Conservation (phyloP, 2,329 filamentous ascomycete genomes). For the Tricladium varicosporioides region DNA sequence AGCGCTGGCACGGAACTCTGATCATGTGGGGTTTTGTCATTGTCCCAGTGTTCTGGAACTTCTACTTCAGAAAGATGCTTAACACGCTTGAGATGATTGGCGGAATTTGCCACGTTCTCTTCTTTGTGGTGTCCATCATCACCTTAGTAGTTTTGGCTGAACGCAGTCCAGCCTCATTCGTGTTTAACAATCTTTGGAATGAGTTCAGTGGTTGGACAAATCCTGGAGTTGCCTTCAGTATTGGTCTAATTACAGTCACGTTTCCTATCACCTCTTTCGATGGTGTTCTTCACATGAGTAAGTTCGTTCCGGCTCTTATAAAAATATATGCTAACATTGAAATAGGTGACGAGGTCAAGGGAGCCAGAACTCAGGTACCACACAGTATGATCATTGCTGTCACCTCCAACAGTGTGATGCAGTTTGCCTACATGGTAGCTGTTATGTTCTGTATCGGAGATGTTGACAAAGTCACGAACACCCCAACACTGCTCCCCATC, state of each 20-base stretch:
- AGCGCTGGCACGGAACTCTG: slow-evolving; percentile 41
- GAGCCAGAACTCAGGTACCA: slow-evolving; percentile 42
- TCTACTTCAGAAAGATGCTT: slow-evolving; percentile 36
- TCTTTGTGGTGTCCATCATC: slow-evolving; percentile 42
- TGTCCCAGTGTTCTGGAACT: slow-evolving; percentile 42
- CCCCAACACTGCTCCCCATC: slow-evolving; percentile 45
- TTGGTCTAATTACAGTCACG: slow-evolving; percentile 34
- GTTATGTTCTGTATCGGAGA: slow-evolving; percentile 36
- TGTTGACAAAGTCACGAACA: slow-evolving; percentile 36
- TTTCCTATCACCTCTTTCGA: slow-evolving; percentile 28
- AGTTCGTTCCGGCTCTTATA: background rate
- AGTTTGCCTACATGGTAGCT: slow-evolving; percentile 37
- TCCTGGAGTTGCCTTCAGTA: slow-evolving; percentile 33
- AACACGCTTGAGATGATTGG: slow-evolving; percentile 42
- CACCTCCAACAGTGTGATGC: slow-evolving; percentile 45
- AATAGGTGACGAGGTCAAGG: slow-evolving; percentile 38
- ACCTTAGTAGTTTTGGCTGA: slow-evolving; percentile 33
- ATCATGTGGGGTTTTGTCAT: slow-evolving; percentile 40
- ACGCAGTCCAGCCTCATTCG: slow-evolving; percentile 17
- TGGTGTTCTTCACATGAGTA: slow-evolving; percentile 36
- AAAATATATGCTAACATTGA: background rate
- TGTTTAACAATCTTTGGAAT: slow-evolving; percentile 31
- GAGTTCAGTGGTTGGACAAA: slow-evolving; percentile 30
- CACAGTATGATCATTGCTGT: slow-evolving; percentile 42
- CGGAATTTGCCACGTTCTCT: slow-evolving; percentile 42